phyloP scores from a whole-genome alignment of 169 alveolate genomes.

The Miamiensis avidus region DNA sequence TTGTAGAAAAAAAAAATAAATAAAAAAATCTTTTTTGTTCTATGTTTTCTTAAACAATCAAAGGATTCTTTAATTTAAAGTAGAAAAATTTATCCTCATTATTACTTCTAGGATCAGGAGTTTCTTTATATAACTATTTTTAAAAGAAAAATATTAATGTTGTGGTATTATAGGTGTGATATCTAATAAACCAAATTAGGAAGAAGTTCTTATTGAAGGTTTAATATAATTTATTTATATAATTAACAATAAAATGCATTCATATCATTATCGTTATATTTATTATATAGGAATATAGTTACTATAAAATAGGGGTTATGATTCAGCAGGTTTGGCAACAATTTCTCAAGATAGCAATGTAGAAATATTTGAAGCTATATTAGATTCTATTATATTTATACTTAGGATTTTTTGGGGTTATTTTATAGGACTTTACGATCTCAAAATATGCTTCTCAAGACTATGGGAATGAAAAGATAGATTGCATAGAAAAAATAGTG shows the following conservation, averaged over 20 bases:
- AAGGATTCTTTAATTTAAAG: no score
- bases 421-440: slow-evolving; percentile 36
- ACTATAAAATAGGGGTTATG: slow-evolving; percentile 94
- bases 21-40: no score
- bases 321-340: slow-evolving; percentile 95
- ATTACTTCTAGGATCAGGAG: background rate
- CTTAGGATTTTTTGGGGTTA: background rate
- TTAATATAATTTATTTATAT: slow-evolving; percentile 41
- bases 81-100: no score
- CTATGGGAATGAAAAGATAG: slow-evolving; percentile 58
- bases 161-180: slow-evolving; percentile 91
- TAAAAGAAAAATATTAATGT: slow-evolving; percentile 11
- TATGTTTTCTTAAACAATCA: no score
- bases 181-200: slow-evolving; percentile 81
- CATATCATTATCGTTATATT: no score
- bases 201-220: slow-evolving; percentile 84
- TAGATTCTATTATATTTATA: background rate
- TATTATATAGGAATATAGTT: slow-evolving; percentile 48
- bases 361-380: background rate
- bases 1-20: no score
- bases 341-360: slow-evolving; percentile 72
- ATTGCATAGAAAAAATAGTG: slow-evolving; percentile 83
- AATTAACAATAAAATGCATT: slow-evolving; percentile 42
- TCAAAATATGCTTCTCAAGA: slow-evolving; percentile 85
- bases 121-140: background rate